These are phyloP conservation scores for Penicillium sp. DNA, from an alignment of 2,329 filamentous ascomycete species.

Conservation along the genomic window DNA sequence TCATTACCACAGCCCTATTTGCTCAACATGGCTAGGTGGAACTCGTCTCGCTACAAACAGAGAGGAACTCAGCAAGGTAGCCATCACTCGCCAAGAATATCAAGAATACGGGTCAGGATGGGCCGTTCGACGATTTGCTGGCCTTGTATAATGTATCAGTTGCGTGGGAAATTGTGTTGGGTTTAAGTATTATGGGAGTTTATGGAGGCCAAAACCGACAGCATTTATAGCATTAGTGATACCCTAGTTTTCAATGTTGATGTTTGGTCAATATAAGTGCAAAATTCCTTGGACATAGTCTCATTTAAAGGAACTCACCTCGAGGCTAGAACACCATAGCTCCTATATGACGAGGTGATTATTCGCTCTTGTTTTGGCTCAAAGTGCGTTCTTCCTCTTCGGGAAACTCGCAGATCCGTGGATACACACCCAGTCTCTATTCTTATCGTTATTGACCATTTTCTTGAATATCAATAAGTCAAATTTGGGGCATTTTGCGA, in stretches of 20 bases:
- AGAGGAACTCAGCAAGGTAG: constrained; percentile 61
- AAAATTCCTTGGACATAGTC: neutral
- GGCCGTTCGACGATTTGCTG: constrained; percentile 69
- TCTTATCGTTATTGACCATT: neutral
- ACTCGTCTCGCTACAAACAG: constrained; percentile 70
- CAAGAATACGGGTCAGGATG: constrained; percentile 77
- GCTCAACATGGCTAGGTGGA: constrained; percentile 82
- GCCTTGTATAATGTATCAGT: constrained; percentile 22
- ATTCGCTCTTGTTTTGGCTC: constrained; percentile 2
- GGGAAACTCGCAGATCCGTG: neutral
- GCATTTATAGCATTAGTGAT: constrained; percentile 22
- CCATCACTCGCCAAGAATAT: constrained; percentile 87
- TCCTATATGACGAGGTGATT: constrained; percentile 7
- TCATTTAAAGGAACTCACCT: neutral
- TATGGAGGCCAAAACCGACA: constrained; percentile 5
- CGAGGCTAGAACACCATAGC: neutral
- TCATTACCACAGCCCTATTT: constrained; percentile 58
- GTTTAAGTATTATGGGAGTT: constrained; percentile 8
- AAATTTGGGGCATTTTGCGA: neutral
- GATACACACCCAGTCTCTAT: neutral
- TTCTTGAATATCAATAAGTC: neutral
- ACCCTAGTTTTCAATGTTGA: constrained; percentile 21
- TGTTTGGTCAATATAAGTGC: constrained; percentile 7
- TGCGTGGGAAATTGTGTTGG: neutral
- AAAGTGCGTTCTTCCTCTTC: neutral